A percentile compares a stretch with the other conserved stretches of the same genome.
These are phyloP conservation scores for Panicum hallii DNA, from an alignment of 202 grass and related monocot genomes.

Conservation along the genomic window DNA sequence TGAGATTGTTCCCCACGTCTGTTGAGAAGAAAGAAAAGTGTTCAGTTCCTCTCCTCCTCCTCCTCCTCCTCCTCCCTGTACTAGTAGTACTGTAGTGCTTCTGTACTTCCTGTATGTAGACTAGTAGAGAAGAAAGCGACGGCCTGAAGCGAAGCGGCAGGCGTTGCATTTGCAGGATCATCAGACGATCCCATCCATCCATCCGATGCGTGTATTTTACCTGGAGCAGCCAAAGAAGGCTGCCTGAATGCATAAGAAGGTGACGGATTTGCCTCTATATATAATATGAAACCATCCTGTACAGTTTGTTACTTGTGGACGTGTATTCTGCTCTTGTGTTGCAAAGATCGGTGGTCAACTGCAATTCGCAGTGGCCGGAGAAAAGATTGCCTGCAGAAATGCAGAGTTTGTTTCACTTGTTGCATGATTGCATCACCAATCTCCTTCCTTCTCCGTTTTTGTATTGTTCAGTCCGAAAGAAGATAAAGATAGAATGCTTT, in stretches of 20 bases:
- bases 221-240: constrained; percentile 23
- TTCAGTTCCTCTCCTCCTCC: not conserved
- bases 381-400: not conserved
- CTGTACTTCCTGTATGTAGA: constrained; percentile 32
- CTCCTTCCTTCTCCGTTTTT: not conserved
- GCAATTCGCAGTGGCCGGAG: not conserved
- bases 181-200: not conserved
- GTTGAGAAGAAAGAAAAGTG: not conserved
- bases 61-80: not conserved
- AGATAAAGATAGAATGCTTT: not conserved
- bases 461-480: not conserved
- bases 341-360: not conserved
- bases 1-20: not conserved
- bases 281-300: not conserved
- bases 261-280: not conserved
- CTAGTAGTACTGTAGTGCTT: not conserved
- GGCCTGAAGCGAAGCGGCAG: constrained; percentile 62
- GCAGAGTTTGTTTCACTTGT: not conserved
- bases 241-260: constrained; percentile 19
- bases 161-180: constrained; percentile 47
- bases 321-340: not conserved
- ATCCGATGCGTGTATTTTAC: not conserved
- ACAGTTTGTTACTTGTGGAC: not conserved
- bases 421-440: not conserved
- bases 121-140: not conserved